Conservation (phyloP, 306 rosid species). For the Acacia acuminata region DNA sequence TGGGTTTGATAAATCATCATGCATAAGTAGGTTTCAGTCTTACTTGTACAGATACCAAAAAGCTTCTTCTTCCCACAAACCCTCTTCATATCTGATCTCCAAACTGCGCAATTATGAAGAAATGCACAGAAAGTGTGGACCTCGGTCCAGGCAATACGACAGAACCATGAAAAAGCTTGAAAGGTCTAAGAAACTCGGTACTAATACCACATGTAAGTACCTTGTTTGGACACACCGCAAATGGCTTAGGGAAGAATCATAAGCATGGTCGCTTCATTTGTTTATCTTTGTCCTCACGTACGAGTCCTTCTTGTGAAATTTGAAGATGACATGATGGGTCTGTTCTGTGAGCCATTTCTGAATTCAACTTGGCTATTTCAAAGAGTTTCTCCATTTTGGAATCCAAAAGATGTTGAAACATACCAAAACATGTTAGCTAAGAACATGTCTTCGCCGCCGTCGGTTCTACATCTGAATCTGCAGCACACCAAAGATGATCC, state of each 20-base stretch:
- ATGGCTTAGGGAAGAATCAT: constrained; percentile 83
- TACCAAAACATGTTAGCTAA: constrained; percentile 50
- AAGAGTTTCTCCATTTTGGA: constrained; percentile 50
- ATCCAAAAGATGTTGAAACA: constrained; percentile 47
- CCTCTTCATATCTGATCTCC: constrained; percentile 59
- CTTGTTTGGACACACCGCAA: constrained; percentile 60
- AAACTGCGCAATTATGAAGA: constrained; percentile 72
- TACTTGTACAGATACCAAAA: constrained; percentile 49
- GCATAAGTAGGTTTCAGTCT: constrained; percentile 70
- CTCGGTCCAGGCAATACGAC: constrained; percentile 53
- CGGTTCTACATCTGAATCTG: constrained; percentile 60
- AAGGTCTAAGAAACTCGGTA: constrained; percentile 29
- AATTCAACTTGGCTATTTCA: constrained; percentile 68
- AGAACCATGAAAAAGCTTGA: constrained; percentile 38
- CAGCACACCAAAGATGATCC: constrained; percentile 60
- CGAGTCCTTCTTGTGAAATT: constrained; percentile 71
- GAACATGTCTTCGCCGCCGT: constrained; percentile 25
- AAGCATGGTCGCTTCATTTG: constrained; percentile 66
- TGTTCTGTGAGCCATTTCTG: constrained; percentile 78
- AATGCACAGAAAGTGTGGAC: constrained; percentile 71
- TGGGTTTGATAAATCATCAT: constrained; percentile 53
- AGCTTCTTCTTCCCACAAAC: constrained; percentile 45
- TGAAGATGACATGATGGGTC: constrained; percentile 62
- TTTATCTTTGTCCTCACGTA: constrained; percentile 76
- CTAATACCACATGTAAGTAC: constrained; percentile 52